phyloP scores from a whole-genome alignment of 768 basidiomycete species.

The Tylopilus balloui region DNA sequence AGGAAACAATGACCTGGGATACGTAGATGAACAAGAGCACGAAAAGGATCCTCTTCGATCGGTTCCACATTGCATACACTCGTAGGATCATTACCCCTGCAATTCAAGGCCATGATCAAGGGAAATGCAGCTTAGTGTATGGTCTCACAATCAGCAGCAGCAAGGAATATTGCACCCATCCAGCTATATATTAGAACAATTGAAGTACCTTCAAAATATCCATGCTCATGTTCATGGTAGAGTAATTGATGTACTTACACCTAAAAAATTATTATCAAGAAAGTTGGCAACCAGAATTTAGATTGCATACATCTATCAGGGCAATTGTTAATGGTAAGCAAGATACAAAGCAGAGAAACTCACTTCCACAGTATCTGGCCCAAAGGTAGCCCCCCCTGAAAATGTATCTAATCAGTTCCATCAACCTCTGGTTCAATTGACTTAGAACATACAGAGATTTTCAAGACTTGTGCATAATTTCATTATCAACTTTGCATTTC shows the following conservation, averaged over 20 bases:
- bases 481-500: neutral
- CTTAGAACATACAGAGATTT: neutral
- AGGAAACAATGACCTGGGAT: too few relatives aligned
- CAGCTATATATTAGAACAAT: neutral
- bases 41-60: too few relatives aligned
- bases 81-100: too few relatives aligned
- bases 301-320: neutral
- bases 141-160: neutral
- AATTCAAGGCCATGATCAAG: too few relatives aligned
- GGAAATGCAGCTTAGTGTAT: too few relatives aligned
- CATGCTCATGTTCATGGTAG: too few relatives aligned
- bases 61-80: too few relatives aligned
- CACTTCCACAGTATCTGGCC: conserved; percentile 1
- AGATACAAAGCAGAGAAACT: neutral
- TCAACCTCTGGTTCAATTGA: neutral
- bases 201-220: neutral
- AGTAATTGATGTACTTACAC: neutral
- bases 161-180: neutral
- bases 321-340: neutral
- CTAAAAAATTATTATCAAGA: neutral
- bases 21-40: too few relatives aligned
- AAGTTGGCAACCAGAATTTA: neutral
- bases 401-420: neutral
- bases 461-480: neutral
- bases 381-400: conserved; percentile 1